Conservation (phyloP, 768 basidiomycete genomes). For the Trametes gibbosa region DNA sequence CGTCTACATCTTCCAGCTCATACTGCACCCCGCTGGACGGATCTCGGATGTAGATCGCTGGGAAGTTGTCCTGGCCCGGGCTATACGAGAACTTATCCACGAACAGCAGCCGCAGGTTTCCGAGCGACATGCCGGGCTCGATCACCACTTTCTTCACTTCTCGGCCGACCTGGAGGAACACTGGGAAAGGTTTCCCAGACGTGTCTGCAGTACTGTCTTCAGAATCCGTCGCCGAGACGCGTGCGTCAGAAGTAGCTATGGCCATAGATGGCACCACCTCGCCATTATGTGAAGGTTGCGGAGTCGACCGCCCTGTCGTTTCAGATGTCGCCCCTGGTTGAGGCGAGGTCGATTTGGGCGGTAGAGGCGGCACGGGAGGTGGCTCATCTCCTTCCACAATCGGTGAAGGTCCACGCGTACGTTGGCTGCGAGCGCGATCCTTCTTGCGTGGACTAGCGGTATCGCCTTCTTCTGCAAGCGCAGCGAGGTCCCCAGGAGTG, state of each 20-base stretch:
- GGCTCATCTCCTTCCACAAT: constrained; percentile 32
- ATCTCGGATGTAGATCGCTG: constrained; percentile 94
- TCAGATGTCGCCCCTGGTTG: background rate
- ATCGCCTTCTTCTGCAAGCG: constrained; percentile 58
- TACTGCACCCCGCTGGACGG: constrained; percentile 91
- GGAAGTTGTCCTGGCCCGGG: constrained; percentile 90
- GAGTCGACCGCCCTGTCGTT: background rate
- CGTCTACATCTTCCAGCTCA: constrained; percentile 92
- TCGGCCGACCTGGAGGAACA: constrained; percentile 87
- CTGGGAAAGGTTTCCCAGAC: constrained; percentile 44
- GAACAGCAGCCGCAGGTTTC: constrained; percentile 80
- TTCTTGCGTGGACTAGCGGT: constrained; percentile 21
- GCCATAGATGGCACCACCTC: background rate
- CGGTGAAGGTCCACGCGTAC: constrained; percentile 26
- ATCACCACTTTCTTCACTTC: constrained; percentile 86
- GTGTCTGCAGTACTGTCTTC: constrained; percentile 2
- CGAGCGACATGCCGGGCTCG: constrained; percentile 67
- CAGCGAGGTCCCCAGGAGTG: constrained; percentile 70
- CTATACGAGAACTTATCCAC: constrained; percentile 95
- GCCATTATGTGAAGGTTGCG: background rate
- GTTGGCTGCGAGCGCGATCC: constrained; percentile 21
- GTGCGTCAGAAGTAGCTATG: background rate
- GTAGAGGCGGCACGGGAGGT: constrained; percentile 34
- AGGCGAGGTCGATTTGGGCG: constrained; percentile 22
- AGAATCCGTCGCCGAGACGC: constrained; percentile 10